phyloP scores from a whole-genome alignment of 805 yeast species.

The Saccharomycodes ludwigii region DNA sequence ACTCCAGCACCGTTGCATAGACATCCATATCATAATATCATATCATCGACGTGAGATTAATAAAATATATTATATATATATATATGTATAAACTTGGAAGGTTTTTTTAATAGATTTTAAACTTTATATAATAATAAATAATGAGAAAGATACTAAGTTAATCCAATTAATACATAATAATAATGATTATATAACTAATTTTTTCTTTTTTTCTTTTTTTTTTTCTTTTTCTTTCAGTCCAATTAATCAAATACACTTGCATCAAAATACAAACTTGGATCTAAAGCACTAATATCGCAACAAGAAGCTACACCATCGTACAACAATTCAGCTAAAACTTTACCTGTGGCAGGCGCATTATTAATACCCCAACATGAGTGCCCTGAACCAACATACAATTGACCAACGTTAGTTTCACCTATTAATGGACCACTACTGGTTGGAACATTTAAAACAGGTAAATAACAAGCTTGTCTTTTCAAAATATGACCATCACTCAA shows the following conservation, averaged over 20 bases:
- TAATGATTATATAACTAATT: too few species aligned
- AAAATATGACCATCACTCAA: slow-evolving; percentile 63
- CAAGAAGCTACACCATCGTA: slow-evolving; percentile 71
- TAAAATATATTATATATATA: too few species aligned
- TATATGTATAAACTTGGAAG: too few species aligned
- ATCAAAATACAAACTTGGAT: slow-evolving; percentile 80
- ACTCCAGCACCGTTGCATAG: too few species aligned
- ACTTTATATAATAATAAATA: too few species aligned
- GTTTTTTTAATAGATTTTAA: too few species aligned
- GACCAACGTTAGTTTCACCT: slow-evolving; percentile 83
- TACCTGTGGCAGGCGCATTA: slow-evolving; percentile 96
- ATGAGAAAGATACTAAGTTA: too few species aligned
- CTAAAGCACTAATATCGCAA: slow-evolving; percentile 71
- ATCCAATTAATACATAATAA: neutral
- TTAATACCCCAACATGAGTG: slow-evolving; percentile 99
- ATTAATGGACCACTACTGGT: slow-evolving; percentile 86
- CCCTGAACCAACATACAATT: slow-evolving; percentile 74
- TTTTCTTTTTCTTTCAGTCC: neutral
- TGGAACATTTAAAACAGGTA: slow-evolving; percentile 90
- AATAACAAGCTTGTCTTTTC: slow-evolving; percentile 85
- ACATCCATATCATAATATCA: too few species aligned
- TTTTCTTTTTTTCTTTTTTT: too few species aligned
- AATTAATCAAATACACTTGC: slow-evolving; percentile 31
- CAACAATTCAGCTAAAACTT: slow-evolving; percentile 74
- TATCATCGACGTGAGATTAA: too few species aligned